Base-by-base conservation (phyloP, 2,329 filamentous ascomycete genomes). In the Pseudocercospora ulei region DNA sequence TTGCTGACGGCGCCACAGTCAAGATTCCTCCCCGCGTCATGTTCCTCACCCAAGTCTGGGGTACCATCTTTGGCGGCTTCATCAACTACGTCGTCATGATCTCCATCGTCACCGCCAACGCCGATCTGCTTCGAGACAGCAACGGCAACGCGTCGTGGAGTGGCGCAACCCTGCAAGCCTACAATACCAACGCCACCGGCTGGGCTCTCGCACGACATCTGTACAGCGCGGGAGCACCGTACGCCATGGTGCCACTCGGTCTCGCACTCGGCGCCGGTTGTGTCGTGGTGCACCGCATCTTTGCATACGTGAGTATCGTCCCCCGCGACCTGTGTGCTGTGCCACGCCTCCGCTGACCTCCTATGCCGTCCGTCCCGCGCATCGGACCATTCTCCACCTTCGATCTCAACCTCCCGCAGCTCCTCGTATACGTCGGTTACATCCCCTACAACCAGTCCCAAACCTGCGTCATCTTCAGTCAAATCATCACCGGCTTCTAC, bases 1-100 rank as follows among this genome's bases (percentile, higher is more conserved):
- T n/a, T 7, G 20, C 27, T 31, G 17, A 18, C 12, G 1, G 2
- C 2, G 6, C 5, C 27, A n/a, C 23, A 46, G 41, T 47, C 49
- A 76, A 76, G 47, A 69, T 75, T 4, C 69, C 71, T 1, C 71
- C 69, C 2, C 65, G 69, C 0, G 54, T 65, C 34, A 74, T 74
- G 71, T 74, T 75, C 47, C 48, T 66, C 3, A 74, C 70, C 0
- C 72, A 75, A 20, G 61, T 74, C 3, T 74, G 70, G 45, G 72
- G 70, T 9, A 74, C 71, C 0, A 49, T 75, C 1, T 57, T 75
- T 0, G 72, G 72, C 5, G 71, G 41, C 7, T 44, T 44, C 20
- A 44, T 47, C 37, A 47, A 47, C 58, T 75, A 73, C 39, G 68
- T 63, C 7, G 63, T 75, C 34, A 75, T 75, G 72, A 67, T 65